These are phyloP conservation scores for Pythium brachiatum DNA, from an alignment of 352 stramenopile genomes.

Conservation along the genomic window DNA sequence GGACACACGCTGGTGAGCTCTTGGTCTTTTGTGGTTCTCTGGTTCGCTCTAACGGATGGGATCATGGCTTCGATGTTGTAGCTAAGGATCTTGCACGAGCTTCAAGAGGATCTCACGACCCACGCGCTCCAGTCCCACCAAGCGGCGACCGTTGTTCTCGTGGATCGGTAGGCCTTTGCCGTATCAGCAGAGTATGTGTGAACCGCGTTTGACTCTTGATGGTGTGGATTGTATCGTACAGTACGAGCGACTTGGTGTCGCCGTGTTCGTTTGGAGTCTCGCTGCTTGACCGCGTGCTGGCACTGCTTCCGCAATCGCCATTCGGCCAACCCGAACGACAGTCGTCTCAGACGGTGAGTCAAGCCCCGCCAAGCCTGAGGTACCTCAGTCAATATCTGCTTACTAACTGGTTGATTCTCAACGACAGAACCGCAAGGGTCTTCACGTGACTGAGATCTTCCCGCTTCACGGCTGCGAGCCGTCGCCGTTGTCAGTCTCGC, in stretches of 20 bases:
- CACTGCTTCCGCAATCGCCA: conserved; percentile 55
- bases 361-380: background rate
- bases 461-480: conserved; percentile 63
- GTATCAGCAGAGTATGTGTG: background rate
- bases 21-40: background rate
- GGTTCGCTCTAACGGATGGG: background rate
- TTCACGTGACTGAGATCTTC: conserved; percentile 67
- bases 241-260: conserved; percentile 59
- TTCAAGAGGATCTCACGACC: conserved; percentile 44
- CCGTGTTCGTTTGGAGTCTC: conserved; percentile 65
- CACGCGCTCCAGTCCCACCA: conserved; percentile 39
- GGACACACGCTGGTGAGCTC: conserved; percentile 61
- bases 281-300: conserved; percentile 67
- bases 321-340: conserved; percentile 2
- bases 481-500: conserved; percentile 28
- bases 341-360: conserved; percentile 4
- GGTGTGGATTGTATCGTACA: conserved; percentile 12
- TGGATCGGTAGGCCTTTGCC: conserved; percentile 50
- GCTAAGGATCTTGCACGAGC: conserved; percentile 57
- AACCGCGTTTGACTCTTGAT: background rate
- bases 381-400: background rate
- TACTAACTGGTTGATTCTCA: background rate
- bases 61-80: conserved; percentile 6
- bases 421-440: conserved; percentile 31
- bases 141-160: conserved; percentile 53